A percentile compares a stretch with the other conserved stretches of the same genome.
Evolutionary conservation across 139 green algal species (phyloP).

Genomic region (Chlamydomonas schloesseri): DNA sequence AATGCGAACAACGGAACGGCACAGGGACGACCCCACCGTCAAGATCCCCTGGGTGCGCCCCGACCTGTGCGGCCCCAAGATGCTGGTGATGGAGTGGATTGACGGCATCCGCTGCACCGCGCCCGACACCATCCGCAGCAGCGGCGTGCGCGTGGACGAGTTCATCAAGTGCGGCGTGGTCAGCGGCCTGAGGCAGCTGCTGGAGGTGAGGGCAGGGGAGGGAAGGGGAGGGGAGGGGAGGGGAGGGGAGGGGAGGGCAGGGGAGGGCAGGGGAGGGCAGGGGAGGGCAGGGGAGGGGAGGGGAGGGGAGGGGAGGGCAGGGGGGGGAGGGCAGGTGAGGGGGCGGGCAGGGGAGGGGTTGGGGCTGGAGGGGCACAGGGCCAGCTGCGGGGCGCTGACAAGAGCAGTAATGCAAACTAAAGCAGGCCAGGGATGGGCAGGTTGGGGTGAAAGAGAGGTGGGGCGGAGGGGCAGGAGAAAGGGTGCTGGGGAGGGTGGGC

Average conservation of each 20-base stretch:
- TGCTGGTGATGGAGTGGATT: slow-evolving; percentile 99
- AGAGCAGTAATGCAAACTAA: too few relatives aligned
- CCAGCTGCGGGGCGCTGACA: too few relatives aligned
- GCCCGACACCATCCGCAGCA: slow-evolving; percentile 61
- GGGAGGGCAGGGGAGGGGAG: neutral
- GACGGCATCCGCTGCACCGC: slow-evolving; percentile 96
- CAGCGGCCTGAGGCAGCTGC: slow-evolving; percentile 94
- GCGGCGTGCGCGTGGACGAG: slow-evolving; percentile 82
- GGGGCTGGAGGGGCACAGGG: too few relatives aligned
- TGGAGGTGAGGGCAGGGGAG: slow-evolving; percentile 79
- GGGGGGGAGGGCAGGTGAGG: too few relatives aligned
- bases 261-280: neutral
- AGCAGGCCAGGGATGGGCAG: too few relatives aligned
- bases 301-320: too few relatives aligned
- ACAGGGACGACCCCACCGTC: slow-evolving; percentile 86
- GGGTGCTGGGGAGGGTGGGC: too few relatives aligned
- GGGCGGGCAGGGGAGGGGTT: too few relatives aligned
- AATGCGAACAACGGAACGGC: neutral
- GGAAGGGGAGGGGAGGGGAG: neutral
- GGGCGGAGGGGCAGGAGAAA: too few relatives aligned
- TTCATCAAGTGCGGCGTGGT: slow-evolving; percentile 97
- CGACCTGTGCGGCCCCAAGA: slow-evolving; percentile 79
- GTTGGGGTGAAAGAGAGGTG: too few relatives aligned
- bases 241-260: neutral
- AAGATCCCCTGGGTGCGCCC: slow-evolving; percentile 97